These are phyloP conservation scores for Coprinopsis marcescibilis DNA, from an alignment of 768 basidiomycete species.

Conservation along the genomic window DNA sequence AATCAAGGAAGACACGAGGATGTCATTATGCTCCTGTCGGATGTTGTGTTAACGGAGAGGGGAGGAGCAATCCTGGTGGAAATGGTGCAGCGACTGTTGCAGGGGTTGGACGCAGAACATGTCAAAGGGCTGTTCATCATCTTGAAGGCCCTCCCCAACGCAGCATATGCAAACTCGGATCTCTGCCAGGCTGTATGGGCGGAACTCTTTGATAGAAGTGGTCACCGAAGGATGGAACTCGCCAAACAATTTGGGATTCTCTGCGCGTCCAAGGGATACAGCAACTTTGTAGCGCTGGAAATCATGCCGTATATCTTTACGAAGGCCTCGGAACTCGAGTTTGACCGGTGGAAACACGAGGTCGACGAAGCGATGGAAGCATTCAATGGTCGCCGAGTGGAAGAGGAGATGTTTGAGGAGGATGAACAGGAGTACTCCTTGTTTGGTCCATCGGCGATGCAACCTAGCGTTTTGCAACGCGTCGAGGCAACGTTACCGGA, in stretches of 20 bases:
- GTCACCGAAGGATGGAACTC: not conserved
- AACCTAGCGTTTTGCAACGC: constrained; percentile 18
- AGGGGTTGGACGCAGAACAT: not conserved
- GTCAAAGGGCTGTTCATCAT: not conserved
- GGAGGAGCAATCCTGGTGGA: not conserved
- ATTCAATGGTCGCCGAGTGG: constrained; percentile 3
- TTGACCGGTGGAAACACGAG: constrained; percentile 1
- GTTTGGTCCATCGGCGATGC: constrained; percentile 13
- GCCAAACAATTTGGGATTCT: constrained; percentile 4
- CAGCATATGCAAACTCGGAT: not conserved
- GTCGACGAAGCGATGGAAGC: not conserved
- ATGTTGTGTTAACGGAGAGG: not conserved
- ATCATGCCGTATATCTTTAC: not conserved
- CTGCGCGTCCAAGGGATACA: constrained; percentile 10
- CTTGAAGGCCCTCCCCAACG: constrained; percentile 7
- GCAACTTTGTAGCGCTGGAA: constrained; percentile 4
- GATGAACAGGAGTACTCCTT: constrained; percentile 24
- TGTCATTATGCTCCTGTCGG: not conserved
- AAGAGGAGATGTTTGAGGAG: constrained; percentile 25
- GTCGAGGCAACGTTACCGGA: constrained; percentile 25
- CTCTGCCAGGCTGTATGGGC: constrained; percentile 3
- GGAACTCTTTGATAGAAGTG: not conserved
- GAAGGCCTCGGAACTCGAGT: not conserved
- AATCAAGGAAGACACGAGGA: not conserved
- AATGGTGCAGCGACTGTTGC: not conserved